phyloP scores from a whole-genome alignment of 2,329 filamentous ascomycete genomes.

The Fusarium brevicatenulatum region DNA sequence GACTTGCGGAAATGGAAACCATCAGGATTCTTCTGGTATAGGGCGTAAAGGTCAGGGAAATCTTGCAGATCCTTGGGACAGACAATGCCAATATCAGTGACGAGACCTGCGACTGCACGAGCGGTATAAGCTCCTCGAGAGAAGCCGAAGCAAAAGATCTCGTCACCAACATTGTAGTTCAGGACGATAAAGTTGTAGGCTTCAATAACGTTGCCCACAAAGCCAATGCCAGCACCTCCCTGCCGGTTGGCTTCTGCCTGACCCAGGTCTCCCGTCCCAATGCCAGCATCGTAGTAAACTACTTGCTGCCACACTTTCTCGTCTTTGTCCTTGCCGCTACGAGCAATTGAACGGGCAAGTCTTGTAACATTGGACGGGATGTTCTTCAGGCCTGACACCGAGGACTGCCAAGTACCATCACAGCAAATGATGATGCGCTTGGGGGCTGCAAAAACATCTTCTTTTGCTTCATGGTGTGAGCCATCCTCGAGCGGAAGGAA shows the following conservation, averaged over 20 bases:
- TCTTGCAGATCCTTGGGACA: slow-evolving; percentile 41
- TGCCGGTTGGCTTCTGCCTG: slow-evolving; percentile 31
- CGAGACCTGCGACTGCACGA: slow-evolving; percentile 47
- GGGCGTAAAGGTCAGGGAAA: slow-evolving; percentile 40
- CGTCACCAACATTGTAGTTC: slow-evolving; percentile 47
- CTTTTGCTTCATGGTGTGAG: slow-evolving; percentile 24
- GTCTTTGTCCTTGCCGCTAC: slow-evolving; percentile 38
- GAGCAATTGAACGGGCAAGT: slow-evolving; percentile 45
- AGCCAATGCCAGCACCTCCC: slow-evolving; percentile 43
- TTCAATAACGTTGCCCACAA: slow-evolving; percentile 48
- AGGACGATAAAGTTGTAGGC: slow-evolving; percentile 51
- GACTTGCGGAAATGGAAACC: slow-evolving; percentile 37
- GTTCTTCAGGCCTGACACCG: slow-evolving; percentile 40
- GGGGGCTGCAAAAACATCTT: slow-evolving; percentile 23
- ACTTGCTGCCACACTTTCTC: slow-evolving; percentile 49
- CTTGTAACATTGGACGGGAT: slow-evolving; percentile 50
- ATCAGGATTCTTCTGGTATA: slow-evolving; percentile 39
- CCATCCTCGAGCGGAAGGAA: slow-evolving; percentile 31
- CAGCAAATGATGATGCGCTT: slow-evolving; percentile 50
- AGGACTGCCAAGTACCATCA: slow-evolving; percentile 51
- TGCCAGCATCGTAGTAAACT: slow-evolving; percentile 52
- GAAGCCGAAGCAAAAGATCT: slow-evolving; percentile 51
- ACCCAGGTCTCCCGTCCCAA: slow-evolving; percentile 42
- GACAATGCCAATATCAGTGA: slow-evolving; percentile 45
- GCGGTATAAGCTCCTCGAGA: slow-evolving; percentile 52